Evolutionary conservation across 1,139 yeast species (phyloP).

Genomic region (Yamadazyma atmosphaerica): DNA sequence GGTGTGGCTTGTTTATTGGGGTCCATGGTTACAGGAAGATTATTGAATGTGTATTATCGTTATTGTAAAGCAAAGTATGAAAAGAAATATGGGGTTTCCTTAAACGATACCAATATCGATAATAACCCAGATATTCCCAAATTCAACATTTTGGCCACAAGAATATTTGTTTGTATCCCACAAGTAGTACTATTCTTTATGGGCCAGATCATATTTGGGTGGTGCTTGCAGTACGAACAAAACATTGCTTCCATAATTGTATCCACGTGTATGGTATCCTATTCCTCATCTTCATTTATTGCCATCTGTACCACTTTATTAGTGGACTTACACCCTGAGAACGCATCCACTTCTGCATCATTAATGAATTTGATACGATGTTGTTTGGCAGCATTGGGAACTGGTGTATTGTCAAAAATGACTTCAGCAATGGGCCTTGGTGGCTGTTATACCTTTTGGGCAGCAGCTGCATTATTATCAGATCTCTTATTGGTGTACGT

Average conservation of each 20-base stretch:
- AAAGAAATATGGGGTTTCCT: conserved; percentile 11
- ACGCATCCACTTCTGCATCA: conserved; percentile 38
- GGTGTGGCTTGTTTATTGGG: conserved; percentile 34
- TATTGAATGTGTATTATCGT: conserved; percentile 30
- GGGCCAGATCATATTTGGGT: conserved; percentile 40
- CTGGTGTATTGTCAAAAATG: conserved; percentile 36
- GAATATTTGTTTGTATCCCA: conserved; percentile 27
- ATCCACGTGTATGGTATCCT: conserved; percentile 30
- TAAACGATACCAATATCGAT: conserved; percentile 4
- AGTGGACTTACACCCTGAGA: conserved; percentile 36
- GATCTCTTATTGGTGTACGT: conserved; percentile 21
- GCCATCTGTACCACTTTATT: conserved; percentile 34
- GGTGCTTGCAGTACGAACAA: conserved; percentile 34
- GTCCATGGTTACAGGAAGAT: conserved; percentile 30
- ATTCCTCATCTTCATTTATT: conserved; percentile 27
- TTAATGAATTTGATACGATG: conserved; percentile 40
- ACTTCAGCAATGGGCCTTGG: conserved; percentile 29
- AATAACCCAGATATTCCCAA: conserved; percentile 21
- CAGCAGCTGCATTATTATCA: conserved; percentile 25
- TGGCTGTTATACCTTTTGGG: conserved; percentile 38
- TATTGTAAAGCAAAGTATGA: conserved; percentile 20
- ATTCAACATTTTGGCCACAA: conserved; percentile 27
- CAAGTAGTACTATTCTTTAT: conserved; percentile 24
- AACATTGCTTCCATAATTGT: conserved; percentile 32
- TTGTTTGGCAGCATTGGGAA: conserved; percentile 33